Evolutionary conservation across 331 rosid species (phyloP), one percentile per base, ranked within the genome.

Genomic region (Erythrophleum ivorense): DNA sequence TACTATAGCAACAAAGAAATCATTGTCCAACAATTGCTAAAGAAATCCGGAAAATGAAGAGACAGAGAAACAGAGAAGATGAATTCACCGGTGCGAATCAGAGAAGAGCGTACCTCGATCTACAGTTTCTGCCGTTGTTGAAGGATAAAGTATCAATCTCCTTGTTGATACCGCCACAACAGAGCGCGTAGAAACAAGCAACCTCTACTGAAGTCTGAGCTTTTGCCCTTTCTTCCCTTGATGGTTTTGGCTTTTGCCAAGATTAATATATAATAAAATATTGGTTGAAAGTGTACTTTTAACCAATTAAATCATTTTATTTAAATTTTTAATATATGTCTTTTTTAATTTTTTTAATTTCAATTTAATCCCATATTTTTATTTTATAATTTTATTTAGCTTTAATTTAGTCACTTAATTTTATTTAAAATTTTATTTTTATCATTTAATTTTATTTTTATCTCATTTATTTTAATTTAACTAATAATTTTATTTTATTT

Each of bases 101-200:
- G 31, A 71, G 78, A 60, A 59, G 40, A 79, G 21, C 8, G 5
- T 46, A 71, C 78, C 73, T 43, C 9, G 71, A 55, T 79, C 71
- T 70, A 24, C 11, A 29, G 14, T 38, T 57, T 14, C 11, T 43
- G 6, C 50, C 29, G 29, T 24, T 24, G 29, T 24, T 24, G 45
- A 5, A 16, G 59, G 24, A 52, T 52, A 5, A 7, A 53, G 55
- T 2, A 24, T 24, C 29, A 24, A 11, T 38, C 41, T 53, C 19
- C 18, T 55, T 24, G 55, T 31, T 33, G 18, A 18, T 63, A 40
- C 59, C 49, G 8, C 5, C 57, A 16, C 58, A 40, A 8, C 66
- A 19, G 45, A 40, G 31, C 24, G 2, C 16, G 59, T 54, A 54
- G 59, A 6, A 54, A 54, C 3, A 29, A 54, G 59, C 9, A 16